Evolutionary conservation across 2,329 filamentous ascomycete genomes (phyloP).

Genomic region (Aaosphaeria pasadenensis): DNA sequence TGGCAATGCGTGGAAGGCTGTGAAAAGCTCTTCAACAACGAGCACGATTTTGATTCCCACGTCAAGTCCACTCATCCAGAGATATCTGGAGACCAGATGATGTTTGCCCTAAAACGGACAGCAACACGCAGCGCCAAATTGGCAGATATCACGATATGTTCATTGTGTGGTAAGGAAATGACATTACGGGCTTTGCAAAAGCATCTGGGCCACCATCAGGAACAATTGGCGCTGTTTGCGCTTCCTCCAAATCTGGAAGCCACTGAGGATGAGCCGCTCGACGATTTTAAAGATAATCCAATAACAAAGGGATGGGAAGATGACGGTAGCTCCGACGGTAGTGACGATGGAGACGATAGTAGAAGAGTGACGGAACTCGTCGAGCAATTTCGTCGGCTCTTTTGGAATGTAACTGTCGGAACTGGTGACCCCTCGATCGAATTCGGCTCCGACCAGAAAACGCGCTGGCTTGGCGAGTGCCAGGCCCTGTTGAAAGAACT

Average conservation of each 20-base stretch:
- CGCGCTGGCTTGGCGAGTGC: no score
- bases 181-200: slow-evolving; percentile 9
- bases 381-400: no score
- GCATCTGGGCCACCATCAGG: slow-evolving; percentile 19
- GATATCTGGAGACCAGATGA: slow-evolving; percentile 2
- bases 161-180: slow-evolving; percentile 11
- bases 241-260: slow-evolving; percentile 13
- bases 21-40: slow-evolving; percentile 1
- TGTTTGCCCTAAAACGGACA: slow-evolving; percentile 6
- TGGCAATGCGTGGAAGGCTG: slow-evolving; percentile 21
- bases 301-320: slow-evolving; percentile 4
- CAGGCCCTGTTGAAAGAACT: no score
- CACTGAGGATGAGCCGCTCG: slow-evolving; percentile 10
- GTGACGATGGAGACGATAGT: background rate
- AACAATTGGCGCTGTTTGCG: slow-evolving; percentile 22
- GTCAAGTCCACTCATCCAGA: slow-evolving; percentile 6
- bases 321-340: slow-evolving; percentile 6
- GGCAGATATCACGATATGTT: slow-evolving; percentile 4
- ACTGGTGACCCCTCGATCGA: no score
- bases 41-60: slow-evolving; percentile 8
- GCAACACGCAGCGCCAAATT: slow-evolving; percentile 4
- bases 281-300: background rate
- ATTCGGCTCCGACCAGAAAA: no score
- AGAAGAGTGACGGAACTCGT: no score
- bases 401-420: no score